Percentiles rank a stretch among this genome's conserved stretches.
Conservation (phyloP, 2,329 filamentous ascomycete species). For the Aphanocladium album region DNA sequence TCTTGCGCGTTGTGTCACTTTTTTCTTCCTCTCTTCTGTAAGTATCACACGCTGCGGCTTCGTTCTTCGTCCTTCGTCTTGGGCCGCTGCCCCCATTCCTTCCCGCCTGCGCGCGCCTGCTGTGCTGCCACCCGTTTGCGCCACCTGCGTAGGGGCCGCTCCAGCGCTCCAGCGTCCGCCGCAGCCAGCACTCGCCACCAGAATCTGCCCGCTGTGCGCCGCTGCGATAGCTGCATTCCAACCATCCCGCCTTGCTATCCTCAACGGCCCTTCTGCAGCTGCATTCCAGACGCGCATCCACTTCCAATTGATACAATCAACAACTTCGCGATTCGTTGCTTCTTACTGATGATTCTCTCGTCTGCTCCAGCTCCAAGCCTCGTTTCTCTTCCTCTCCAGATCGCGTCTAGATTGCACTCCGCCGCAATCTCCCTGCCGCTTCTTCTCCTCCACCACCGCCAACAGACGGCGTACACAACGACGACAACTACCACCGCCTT, state of each 20-base stretch:
- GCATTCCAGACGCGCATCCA: slow-evolving; percentile 13
- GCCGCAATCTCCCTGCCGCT: slow-evolving; percentile 2
- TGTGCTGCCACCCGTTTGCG: slow-evolving; percentile 6
- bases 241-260: background rate
- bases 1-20: background rate
- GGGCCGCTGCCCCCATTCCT: background rate
- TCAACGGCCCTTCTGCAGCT: slow-evolving; percentile 4
- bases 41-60: background rate
- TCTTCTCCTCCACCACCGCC: background rate
- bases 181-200: background rate
- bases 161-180: background rate
- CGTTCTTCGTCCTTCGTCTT: background rate
- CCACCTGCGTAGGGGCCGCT: slow-evolving; percentile 8
- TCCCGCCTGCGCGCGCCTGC: slow-evolving; percentile 1
- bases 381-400: background rate
- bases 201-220: background rate
- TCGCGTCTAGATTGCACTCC: slow-evolving; percentile 9
- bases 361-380: background rate
- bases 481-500: background rate
- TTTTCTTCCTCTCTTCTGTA: background rate
- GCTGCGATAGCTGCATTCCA: slow-evolving; percentile 7
- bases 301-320: slow-evolving; percentile 1
- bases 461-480: background rate
- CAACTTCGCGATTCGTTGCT: slow-evolving; percentile 1
- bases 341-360: background rate